Base-by-base conservation (phyloP, 768 basidiomycete genomes). In the Leccinum pellstonianum region DNA sequence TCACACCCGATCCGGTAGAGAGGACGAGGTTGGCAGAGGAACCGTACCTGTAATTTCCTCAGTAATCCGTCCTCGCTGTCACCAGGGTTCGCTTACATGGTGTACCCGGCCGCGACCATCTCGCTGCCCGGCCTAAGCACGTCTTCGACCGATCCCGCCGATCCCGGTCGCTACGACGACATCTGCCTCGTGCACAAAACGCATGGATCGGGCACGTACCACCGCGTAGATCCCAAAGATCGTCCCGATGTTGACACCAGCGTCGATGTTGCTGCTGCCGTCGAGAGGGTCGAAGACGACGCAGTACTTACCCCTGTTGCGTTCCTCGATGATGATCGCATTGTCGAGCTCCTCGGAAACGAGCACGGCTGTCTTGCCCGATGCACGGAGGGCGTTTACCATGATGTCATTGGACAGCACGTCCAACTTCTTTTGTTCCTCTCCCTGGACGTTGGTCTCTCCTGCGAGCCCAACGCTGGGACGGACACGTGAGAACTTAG, bases 341-440 rank as follows among this genome's bases (percentile, higher is more conserved):
- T 97, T 85, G 10, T 97, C 94, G 65, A 93, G 81, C 70, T 98
- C 95, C 75, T 99, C 97, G 17, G 94, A 95, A 62, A 99, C 94
- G 66, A 99, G 89, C 14, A 99, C 97, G 14, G 94, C 90, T 7
- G 88, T 92, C 83, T 95, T 97, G 55, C 97, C 94, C n/a, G 92
- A 95, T 3, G 95, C 95, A 46, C 93, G 86, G 35, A 99, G 84
- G 51, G 95, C 89, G 70, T 98, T 98, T 68, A 98, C 84, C 97
- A 99, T 98, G 82, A 99, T 99, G 73, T 99, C 95, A 73, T 99
- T 98, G 14, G 94, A 91, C 33, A 97, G 80, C n/a, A 97, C 88
- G 70, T 97, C 95, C 55, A 99, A 83, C 78, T 99, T 99, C 83
- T 99, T 99, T 82, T 99, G 97, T 71, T 98, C 97, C 75, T 98